Evolutionary conservation across 768 basidiomycete genomes (phyloP), one percentile per base, ranked within the genome.

Genomic region (Asterophora lycoperdoides): DNA sequence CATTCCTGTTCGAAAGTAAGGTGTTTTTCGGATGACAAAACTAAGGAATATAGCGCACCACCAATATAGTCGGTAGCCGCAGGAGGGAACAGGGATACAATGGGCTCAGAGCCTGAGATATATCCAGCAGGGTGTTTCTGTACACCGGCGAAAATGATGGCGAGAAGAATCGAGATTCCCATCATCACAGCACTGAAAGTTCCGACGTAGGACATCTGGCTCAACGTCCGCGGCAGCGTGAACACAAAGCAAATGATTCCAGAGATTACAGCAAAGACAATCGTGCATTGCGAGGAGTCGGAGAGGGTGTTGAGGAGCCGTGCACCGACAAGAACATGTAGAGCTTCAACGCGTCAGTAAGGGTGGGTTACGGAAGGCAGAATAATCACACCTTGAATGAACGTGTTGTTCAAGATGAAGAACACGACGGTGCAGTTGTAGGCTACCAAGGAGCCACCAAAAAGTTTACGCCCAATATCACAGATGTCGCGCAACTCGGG

Each of bases 331-430:
- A 77, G 63, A 50, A 71, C 70, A 47, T 75, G 73, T 15, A 76
- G 64, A 2, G 67, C 72, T 73, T 26, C 20, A 5, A 43, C 15
- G 33, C n/a, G 15, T 30, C 3, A n/a, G 40, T 32, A 9, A 33
- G 29, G 11, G 28, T 29, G 18, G 32, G 28, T n/a, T 17, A 5
- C 19, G n/a, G 34, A 2, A 23, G 10, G 1, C 17, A 18, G 36
- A 28, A 9, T 8, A 18, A 11, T 48, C 54, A 3, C 15, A 65
- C 75, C 77, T 68, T 75, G 74, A 34, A 76, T 77, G 63, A 78
- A 77, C 14, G 74, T 75, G 58, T 79, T 80, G 63, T 81, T 81
- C 37, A 77, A 60, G 40, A 79, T 62, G 58, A 81, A 74, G 64
- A 81, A 75, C 26, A 77, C 61, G 3, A 71, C 73, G 1, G 78